Evolutionary conservation across 148 eudicot genomes (phyloP).

Genomic region (Polygonum aviculare): DNA sequence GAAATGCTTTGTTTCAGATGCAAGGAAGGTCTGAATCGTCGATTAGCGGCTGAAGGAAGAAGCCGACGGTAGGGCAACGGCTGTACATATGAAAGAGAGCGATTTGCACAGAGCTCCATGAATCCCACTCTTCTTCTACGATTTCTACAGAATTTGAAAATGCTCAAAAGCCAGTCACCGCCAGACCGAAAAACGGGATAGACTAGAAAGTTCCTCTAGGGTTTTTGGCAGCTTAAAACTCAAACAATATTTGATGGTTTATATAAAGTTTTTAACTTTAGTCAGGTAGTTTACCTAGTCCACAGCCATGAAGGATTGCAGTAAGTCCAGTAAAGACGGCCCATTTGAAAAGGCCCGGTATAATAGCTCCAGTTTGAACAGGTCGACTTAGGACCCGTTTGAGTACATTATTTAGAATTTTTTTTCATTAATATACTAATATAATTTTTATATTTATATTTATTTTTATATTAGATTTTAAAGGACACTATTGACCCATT

Average conservation of each 20-base stretch:
- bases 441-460: too few species aligned
- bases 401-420: too few species aligned
- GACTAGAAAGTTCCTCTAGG: not conserved
- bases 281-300: not conserved
- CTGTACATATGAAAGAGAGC: not conserved
- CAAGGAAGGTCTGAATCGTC: not conserved
- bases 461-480: too few species aligned
- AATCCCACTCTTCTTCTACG: not conserved
- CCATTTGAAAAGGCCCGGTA: not conserved
- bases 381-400: too few species aligned
- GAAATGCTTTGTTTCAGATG: not conserved
- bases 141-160: not conserved
- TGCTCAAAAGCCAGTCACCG: not conserved
- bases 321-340: not conserved
- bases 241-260: not conserved
- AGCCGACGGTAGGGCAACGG: not conserved
- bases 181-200: not conserved
- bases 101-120: constrained; percentile 5
- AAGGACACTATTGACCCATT: too few species aligned
- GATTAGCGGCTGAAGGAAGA: not conserved
- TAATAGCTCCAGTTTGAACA: too few species aligned
- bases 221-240: not conserved
- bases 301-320: not conserved
- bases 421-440: too few species aligned
- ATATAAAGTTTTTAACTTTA: not conserved